Base-by-base conservation (phyloP, 176 grass and related monocot species). In the Eragrostis curvula region DNA sequence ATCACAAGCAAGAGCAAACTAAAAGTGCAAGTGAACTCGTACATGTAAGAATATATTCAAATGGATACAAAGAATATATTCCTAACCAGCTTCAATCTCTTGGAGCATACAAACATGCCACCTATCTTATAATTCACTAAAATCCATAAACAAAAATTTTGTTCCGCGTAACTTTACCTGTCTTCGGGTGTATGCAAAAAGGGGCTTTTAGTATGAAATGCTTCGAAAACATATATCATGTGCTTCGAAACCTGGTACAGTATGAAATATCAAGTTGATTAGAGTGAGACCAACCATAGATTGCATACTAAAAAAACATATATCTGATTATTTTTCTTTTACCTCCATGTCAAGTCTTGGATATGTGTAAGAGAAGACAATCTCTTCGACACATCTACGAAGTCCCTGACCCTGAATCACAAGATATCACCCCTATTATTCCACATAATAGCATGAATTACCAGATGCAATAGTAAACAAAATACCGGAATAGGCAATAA, bases 321-420 rank as follows among this genome's bases (percentile, higher is more conserved):
- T 11, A 23, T 6, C 36, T 29, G 7, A 90, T 83, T 10, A 21
- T 53, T 27, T 87, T 64, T 21, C 42, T 75, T 64, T 79, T 68
- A 97, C 92, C 96, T 98, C 92, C 88, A 98, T 95, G 69, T 95
- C 96, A 73, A 98, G 85, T 95, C 96, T 98, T 82, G 96, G 96
- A 77, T 95, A 98, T 9, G 96, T 90, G 60, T 93, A 95, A n/a
- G 90, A 86, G 85, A 95, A 98, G 76, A 98, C 55, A 87, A 95
- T 95, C 87, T 95, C 92, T 84, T 98, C 92, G 60, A 98, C 88
- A 81, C 96, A 98, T 79, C 86, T 91, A 0, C 86, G 83, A 51
- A 98, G 85, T 69, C 88, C 92, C 53, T 81, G 92, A 2, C 30
- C 63, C 88, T 88, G 81, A 85, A 85, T 81, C 66, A 91, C 45